Evolutionary conservation across 345 rosid genomes (phyloP).

Genomic region (Salix udensis): DNA sequence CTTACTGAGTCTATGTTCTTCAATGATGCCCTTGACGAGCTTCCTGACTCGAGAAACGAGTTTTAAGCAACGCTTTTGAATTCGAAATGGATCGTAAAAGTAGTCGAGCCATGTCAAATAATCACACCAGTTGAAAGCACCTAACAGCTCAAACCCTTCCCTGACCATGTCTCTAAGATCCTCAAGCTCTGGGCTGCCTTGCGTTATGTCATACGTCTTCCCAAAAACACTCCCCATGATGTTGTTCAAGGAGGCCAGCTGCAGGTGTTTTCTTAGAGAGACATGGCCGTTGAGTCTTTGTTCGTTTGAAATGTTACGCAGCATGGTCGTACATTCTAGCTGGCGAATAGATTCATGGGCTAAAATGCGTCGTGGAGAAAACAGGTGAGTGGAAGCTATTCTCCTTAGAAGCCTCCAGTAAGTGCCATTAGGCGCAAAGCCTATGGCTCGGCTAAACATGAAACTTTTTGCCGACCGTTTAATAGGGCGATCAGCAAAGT

Average conservation of each 20-base stretch:
- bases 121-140: slow-evolving; percentile 82
- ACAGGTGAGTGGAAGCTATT: slow-evolving; percentile 73
- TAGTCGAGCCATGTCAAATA: slow-evolving; percentile 58
- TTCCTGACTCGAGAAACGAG: slow-evolving; percentile 68
- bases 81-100: slow-evolving; percentile 52
- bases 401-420: slow-evolving; percentile 79
- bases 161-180: slow-evolving; percentile 55
- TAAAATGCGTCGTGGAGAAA: slow-evolving; percentile 56
- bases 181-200: slow-evolving; percentile 35
- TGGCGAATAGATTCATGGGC: slow-evolving; percentile 64
- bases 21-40: slow-evolving; percentile 51
- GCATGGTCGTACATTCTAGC: slow-evolving; percentile 48
- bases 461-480: slow-evolving; percentile 74
- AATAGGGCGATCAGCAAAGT: slow-evolving; percentile 80
- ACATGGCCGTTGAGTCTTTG: slow-evolving; percentile 41
- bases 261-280: slow-evolving; percentile 57
- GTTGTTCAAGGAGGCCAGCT: slow-evolving; percentile 68
- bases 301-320: slow-evolving; percentile 38
- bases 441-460: slow-evolving; percentile 86
- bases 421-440: slow-evolving; percentile 80
- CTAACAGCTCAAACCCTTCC: slow-evolving; percentile 83
- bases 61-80: slow-evolving; percentile 57
- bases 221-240: slow-evolving; percentile 93
- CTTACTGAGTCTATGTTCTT: slow-evolving; percentile 42
- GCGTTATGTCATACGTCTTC: slow-evolving; percentile 38